Evolutionary conservation across 352 stramenopile genomes (phyloP), one percentile per base, ranked within the genome.

Genomic region (Thalassiosira allenii): DNA sequence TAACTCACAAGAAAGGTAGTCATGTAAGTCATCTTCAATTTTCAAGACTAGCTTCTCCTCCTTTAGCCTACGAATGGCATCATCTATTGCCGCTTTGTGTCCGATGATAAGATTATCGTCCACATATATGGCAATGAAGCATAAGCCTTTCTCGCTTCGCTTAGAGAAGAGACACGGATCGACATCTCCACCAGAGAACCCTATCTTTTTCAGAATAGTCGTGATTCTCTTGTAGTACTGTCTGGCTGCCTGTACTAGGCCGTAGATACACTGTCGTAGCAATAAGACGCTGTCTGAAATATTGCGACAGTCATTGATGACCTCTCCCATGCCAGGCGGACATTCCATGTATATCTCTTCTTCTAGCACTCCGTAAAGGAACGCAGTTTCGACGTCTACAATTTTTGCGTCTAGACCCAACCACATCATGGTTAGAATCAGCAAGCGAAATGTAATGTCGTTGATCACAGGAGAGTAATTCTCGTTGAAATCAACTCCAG

Each of bases 401-500:
- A 70, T 57, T 72, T 47, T 51, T 12, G 20, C 40, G 29, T 22
- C 23, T 14, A 62, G 51, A 1, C 34, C 14, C 34, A 27, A 62
- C 3, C 30, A 23, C 14, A 73, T 58, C 23, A 49, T 69, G 5
- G 30, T 17, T 17, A 57, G 17, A 29, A 79, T n/a, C 32, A 74
- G 20, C 17, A 74, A 4, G 2, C 70, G 9, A 30, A 79, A 49
- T 44, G 70, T 59, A 8, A 49, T 51, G 30, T 79, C 61, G 14
- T 69, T 14, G 17, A 69, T 40, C 3, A 79, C 59, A 23, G 61
- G 70, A 20, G 61, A 64, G 41, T 53, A 67, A 41, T 57, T 59
- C 47, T 79, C 47, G 30, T 12, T 66, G 29, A 66, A 79, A 51
- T 79, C 61, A n/a, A 79, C 58, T n/a, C 70, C 61, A 8, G 70